These are phyloP conservation scores for Pontederia paniculata DNA, from an alignment of 176 grass and related monocot genomes.

Conservation along the genomic window DNA sequence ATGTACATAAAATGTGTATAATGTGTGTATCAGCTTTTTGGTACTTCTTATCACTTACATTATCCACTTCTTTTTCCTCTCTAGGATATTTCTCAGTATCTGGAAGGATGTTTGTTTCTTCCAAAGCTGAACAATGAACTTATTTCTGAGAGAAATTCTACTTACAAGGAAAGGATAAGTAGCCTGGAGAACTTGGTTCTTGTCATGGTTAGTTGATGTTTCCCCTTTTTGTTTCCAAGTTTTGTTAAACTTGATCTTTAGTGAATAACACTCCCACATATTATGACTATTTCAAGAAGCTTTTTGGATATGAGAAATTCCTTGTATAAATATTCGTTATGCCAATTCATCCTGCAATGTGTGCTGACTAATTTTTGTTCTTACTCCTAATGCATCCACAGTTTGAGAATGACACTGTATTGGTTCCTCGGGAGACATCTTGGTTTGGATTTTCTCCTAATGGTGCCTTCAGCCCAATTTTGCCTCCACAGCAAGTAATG, in stretches of 20 bases:
- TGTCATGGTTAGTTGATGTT: constrained; percentile 67
- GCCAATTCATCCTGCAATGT: background rate
- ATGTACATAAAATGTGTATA: background rate
- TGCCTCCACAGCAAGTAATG: constrained; percentile 42
- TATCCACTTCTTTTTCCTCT: constrained; percentile 6
- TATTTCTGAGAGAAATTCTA: constrained; percentile 56
- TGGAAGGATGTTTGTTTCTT: constrained; percentile 84
- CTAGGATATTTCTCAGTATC: constrained; percentile 71
- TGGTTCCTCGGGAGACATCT: constrained; percentile 86
- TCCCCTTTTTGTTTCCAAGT: background rate
- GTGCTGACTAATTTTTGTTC: background rate
- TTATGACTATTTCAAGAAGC: background rate
- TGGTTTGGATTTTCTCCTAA: constrained; percentile 97
- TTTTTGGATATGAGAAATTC: background rate
- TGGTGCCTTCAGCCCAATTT: constrained; percentile 42
- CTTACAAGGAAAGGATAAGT: constrained; percentile 85
- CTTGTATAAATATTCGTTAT: background rate
- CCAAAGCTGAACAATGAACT: constrained; percentile 95
- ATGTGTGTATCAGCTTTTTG: background rate
- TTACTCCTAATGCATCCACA: constrained; percentile 26
- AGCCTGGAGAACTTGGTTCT: constrained; percentile 70
- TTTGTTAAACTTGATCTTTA: background rate
- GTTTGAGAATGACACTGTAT: constrained; percentile 62
- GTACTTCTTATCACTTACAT: background rate
- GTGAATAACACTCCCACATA: background rate